Percentiles rank a stretch among this genome's conserved stretches.
Conservation (phyloP, 345 rosid species). For the Excoecaria agallocha region DNA sequence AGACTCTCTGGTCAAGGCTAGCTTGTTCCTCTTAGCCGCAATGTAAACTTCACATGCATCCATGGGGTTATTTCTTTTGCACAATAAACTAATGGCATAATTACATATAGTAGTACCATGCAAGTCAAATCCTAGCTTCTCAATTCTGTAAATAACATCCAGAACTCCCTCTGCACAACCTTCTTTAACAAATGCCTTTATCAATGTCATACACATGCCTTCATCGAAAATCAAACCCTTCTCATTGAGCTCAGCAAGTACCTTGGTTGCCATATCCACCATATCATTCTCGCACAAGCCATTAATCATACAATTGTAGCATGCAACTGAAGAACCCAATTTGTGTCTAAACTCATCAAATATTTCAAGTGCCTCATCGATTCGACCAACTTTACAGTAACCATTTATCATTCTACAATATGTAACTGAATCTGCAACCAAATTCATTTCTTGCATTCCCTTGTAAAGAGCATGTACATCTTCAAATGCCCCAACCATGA, state of each 20-base stretch:
- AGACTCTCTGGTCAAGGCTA: constrained; percentile 36
- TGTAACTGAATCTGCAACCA: constrained; percentile 58
- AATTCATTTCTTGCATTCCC: constrained; percentile 53
- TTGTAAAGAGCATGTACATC: constrained; percentile 61
- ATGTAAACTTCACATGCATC: constrained; percentile 45
- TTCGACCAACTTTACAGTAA: constrained; percentile 53
- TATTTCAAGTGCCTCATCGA: constrained; percentile 72
- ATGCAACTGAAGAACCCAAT: constrained; percentile 45
- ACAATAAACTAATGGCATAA: constrained; percentile 50
- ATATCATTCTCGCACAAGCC: constrained; percentile 62
- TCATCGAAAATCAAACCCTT: constrained; percentile 46
- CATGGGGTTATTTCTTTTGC: constrained; percentile 47
- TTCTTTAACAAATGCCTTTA: constrained; percentile 39
- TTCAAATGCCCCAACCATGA: constrained; percentile 68
- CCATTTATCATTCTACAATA: constrained; percentile 58
- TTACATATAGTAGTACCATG: constrained; percentile 37
- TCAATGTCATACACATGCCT: constrained; percentile 37
- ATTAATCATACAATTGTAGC: constrained; percentile 56
- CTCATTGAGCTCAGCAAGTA: constrained; percentile 51
- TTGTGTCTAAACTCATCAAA: constrained; percentile 66
- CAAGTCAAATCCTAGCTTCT: constrained; percentile 33
- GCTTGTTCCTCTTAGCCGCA: constrained; percentile 47
- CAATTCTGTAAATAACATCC: constrained; percentile 41
- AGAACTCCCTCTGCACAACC: constrained; percentile 49
- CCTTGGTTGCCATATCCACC: constrained; percentile 59